Evolutionary conservation across 208 protist species (phyloP), one percentile per base, ranked within the genome.

Genomic region (Zelonia costaricensis): DNA sequence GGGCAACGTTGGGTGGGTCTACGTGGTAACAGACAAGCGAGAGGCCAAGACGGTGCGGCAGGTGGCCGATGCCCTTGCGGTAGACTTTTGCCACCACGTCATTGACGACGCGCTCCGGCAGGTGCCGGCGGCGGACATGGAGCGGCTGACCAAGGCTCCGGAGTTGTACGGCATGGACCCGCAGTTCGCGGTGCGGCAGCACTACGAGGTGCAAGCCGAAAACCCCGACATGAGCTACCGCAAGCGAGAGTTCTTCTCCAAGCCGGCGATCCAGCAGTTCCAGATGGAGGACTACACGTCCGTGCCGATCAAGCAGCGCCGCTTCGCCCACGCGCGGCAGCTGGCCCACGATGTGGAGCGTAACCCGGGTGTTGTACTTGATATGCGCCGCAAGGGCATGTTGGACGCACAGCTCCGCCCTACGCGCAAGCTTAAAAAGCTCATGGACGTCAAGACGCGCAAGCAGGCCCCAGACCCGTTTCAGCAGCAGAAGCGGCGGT

Each of bases 241-340:
- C 30, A 76, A 74, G 65, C 78, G 82, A 16, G 84, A 94, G 55
- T 92, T 94, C 59, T 92, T 92, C 68, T 81, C 74, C 18, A 80
- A 82, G 25, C 83, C 80, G 16, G 76, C 70, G 13, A 49, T 74
- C 10, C 25, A 69, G 13, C 76, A 91, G 25, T 94, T 94, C 63
- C 78, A 88, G 62, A 80, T 85, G 76, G 87, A 94, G 61, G 78
- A 94, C 58, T 91, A 94, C 80, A 94, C 87, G 13, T 70, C 81
- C 0, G 66, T 69, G n/a, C 28, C 55, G 0, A 68, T 79, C 20
- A 62, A 82, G 64, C 81, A 94, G 45, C 69, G 81, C 12, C 73
- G 76, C 35, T 80, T 83, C 55, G 61, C 75, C 4, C 85, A 87
- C 40, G 78, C 87, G 4, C 68, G 59, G 38, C 63, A 79, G 46